Evolutionary conservation across 2,329 filamentous ascomycete genomes (phyloP), one percentile per base, ranked within the genome.

Genomic region (Aureobasidium sp.): DNA sequence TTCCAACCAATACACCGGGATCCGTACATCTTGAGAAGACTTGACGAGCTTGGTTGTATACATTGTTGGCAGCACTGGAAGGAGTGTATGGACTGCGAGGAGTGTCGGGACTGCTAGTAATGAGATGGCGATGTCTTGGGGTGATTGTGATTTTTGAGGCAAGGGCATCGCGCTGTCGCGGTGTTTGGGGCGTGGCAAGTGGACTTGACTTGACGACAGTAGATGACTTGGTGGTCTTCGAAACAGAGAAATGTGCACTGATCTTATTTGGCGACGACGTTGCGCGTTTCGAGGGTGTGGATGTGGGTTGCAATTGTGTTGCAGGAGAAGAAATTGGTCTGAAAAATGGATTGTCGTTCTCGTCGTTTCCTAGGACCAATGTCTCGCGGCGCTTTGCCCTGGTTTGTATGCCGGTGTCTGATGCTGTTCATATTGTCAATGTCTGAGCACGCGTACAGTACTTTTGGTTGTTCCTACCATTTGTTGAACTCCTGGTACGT

Each of bases 31-130:
- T 85, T 7, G 89, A 86, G 71, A 99, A 99, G 3, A 96, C 76
- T 69, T 96, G 91, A 34, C 93, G 86, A 16, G 91, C 94, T 63
- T 87, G 82, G 65, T 94, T 91, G 74, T 97, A 97, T 41, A 97
- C 81, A 0, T 91, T 94, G 59, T 86, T 85, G 27, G 82, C 78
- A 11, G 84, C 78, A 59, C 76, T 76, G 32, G 84, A 82, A 11
- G 88, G 88, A 13, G 90, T 90, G 66, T 87, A 85, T 25, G 90
- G 89, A 45, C 91, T 95, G 67, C 87, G 79, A 61, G 92, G 88
- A 66, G 90, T 92, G 68, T 88, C 83, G 39, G 90, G 81, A 70
- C 85, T 89, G 65, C 87, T 89, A 39, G 83, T 82, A 13, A 92
- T 85, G 76, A 90, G 87, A 62, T 96, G 87, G 61, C 90, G 85